Conservation (phyloP, 2,329 filamentous ascomycete species). For the Aspergillus neoniger region DNA sequence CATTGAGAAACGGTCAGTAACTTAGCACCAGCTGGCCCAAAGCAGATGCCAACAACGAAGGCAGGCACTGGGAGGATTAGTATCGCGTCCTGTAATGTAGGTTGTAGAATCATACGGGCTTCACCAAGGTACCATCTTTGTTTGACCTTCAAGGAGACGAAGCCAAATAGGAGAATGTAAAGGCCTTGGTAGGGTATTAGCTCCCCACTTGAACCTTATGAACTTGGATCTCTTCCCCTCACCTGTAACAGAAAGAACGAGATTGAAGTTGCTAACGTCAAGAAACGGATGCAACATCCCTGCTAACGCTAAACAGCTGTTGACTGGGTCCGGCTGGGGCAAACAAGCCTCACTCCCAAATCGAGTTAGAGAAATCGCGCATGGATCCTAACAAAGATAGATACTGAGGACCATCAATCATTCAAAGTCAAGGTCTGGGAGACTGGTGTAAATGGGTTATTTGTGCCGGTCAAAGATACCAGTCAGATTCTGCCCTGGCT, state of each 20-base stretch:
- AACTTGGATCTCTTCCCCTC: slow-evolving; percentile 8
- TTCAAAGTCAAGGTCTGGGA: neutral
- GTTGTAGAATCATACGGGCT: slow-evolving; percentile 33
- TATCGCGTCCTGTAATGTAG: neutral
- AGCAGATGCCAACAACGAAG: slow-evolving; percentile 54
- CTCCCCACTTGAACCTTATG: neutral
- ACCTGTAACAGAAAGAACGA: slow-evolving; percentile 38
- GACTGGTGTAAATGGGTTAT: neutral
- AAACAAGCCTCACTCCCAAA: neutral
- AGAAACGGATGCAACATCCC: slow-evolving; percentile 40
- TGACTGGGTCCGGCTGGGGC: neutral
- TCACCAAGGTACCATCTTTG: slow-evolving; percentile 44
- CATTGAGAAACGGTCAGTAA: slow-evolving; percentile 52
- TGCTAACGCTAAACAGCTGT: neutral
- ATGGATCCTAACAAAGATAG: neutral
- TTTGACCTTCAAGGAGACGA: slow-evolving; percentile 40
- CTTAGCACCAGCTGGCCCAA: slow-evolving; percentile 58
- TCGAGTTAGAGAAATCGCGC: neutral
- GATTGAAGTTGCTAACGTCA: slow-evolving; percentile 38
- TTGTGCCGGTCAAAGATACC: neutral
- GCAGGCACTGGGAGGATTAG: slow-evolving; percentile 52
- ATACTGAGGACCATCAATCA: neutral
- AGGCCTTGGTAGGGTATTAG: slow-evolving; percentile 24
- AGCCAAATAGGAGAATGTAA: slow-evolving; percentile 36
- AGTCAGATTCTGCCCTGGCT: neutral